Percentiles rank a stretch among this genome's conserved stretches.
Conservation (phyloP, 441 rosid genomes). For the Bruguiera hainesii region DNA sequence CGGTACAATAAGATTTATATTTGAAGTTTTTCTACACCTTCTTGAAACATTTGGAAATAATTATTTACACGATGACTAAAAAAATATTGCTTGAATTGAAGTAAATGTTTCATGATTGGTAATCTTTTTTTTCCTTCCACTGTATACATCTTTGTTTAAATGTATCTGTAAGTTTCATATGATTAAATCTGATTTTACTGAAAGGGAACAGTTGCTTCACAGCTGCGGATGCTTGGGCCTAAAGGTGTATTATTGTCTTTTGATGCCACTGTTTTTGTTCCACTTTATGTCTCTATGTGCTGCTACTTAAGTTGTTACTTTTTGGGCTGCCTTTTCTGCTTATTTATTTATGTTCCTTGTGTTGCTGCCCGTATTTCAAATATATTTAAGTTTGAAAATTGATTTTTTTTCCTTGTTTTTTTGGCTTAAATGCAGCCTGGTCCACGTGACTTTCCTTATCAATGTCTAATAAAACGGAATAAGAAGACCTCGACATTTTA, state of each 20-base stretch:
- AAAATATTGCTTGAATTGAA: too few relatives aligned
- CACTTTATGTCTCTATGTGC: background rate
- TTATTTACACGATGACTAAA: too few relatives aligned
- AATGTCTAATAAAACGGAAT: constrained; percentile 72
- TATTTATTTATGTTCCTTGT: background rate
- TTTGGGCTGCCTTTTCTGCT: background rate
- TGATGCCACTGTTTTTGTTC: background rate
- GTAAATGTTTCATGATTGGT: too few relatives aligned
- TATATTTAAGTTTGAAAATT: constrained; percentile 8
- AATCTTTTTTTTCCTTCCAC: too few relatives aligned
- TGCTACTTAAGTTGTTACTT: background rate
- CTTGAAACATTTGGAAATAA: too few relatives aligned
- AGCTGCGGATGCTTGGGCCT: background rate
- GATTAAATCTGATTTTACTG: background rate
- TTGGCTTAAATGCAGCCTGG: constrained; percentile 69
- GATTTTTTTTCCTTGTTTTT: background rate
- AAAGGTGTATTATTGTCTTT: background rate
- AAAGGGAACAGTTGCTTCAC: background rate
- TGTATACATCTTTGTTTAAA: too few relatives aligned
- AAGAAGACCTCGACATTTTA: constrained; percentile 74
- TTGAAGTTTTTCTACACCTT: too few relatives aligned
- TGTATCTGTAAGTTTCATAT: too few relatives aligned
- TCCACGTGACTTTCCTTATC: constrained; percentile 65
- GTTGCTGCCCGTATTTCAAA: background rate
- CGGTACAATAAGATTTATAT: too few relatives aligned